Percentiles rank a stretch among this genome's conserved stretches.
These are phyloP conservation scores for Termitomyces heimii DNA, from an alignment of 768 basidiomycete genomes.

Conservation along the genomic window DNA sequence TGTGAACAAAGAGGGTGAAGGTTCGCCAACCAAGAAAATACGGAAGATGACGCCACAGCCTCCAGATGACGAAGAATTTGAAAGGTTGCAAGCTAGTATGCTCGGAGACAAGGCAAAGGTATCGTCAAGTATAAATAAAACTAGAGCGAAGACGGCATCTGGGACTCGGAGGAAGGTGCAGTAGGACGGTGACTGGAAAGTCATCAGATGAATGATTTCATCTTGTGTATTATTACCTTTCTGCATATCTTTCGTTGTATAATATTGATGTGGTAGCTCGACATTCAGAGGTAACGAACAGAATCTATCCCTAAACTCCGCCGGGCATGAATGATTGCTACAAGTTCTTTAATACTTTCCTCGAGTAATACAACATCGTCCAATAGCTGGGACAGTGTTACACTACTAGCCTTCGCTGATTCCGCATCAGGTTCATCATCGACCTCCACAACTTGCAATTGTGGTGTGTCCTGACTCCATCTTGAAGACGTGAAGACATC, in stretches of 20 bases:
- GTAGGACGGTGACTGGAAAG: conserved; percentile 1
- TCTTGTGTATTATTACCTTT: not conserved
- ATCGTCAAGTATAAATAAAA: conserved; percentile 14
- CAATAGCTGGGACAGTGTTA: conserved; percentile 79
- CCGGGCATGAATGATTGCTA: conserved; percentile 79
- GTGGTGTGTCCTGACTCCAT: conserved; percentile 16
- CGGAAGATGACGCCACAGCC: conserved; percentile 28
- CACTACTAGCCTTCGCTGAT: conserved; percentile 27
- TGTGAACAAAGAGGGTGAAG: conserved; percentile 33
- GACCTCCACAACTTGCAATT: conserved; percentile 20
- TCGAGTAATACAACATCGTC: conserved; percentile 95
- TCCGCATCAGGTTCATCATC: conserved; percentile 23
- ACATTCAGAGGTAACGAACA: conserved; percentile 61
- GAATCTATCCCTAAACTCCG: conserved; percentile 81
- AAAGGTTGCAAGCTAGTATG: conserved; percentile 51
- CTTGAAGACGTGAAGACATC: conserved; percentile 58
- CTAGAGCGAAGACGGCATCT: conserved; percentile 21
- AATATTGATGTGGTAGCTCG: not conserved
- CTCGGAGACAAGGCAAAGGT: conserved; percentile 39
- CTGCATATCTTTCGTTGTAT: not conserved
- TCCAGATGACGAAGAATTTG: conserved; percentile 63
- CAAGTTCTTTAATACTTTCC: conserved; percentile 91
- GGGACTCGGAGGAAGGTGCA: conserved; percentile 25
- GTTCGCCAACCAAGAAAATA: conserved; percentile 47
- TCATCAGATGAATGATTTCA: not conserved